A percentile compares a stretch with the other conserved stretches of the same genome.
These are phyloP conservation scores for Echites panduratus DNA, from an alignment of 257 asterid species.

Conservation along the genomic window DNA sequence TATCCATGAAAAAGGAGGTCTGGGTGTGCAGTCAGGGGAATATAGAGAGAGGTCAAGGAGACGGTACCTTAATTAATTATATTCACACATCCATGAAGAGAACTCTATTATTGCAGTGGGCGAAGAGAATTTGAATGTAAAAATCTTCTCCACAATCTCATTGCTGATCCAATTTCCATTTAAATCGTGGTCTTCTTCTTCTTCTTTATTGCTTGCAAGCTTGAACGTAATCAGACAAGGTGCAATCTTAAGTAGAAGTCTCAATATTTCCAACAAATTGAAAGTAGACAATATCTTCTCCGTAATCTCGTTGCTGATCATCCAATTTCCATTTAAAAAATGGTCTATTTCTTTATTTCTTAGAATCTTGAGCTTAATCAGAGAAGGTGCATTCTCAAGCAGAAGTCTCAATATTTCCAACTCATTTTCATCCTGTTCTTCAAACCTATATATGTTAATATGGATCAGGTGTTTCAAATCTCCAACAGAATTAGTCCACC, in stretches of 20 bases:
- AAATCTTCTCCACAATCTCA: too few relatives aligned
- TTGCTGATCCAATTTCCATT: too few relatives aligned
- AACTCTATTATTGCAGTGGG: too few relatives aligned
- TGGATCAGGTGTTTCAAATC: neutral
- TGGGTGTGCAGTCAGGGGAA: too few relatives aligned
- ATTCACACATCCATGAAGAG: too few relatives aligned
- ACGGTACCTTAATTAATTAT: too few relatives aligned
- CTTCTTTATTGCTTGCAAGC: neutral
- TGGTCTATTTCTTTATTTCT: neutral
- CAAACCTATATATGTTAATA: neutral
- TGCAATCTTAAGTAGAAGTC: neutral
- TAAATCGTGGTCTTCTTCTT: neutral
- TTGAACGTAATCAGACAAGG: neutral
- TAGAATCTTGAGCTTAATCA: neutral
- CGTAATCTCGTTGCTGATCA: too few relatives aligned
- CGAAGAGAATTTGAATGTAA: too few relatives aligned
- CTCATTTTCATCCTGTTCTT: neutral
- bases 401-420: neutral
- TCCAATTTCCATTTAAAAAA: too few relatives aligned
- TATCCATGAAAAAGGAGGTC: too few relatives aligned
- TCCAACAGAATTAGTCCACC: neutral
- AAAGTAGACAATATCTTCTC: too few relatives aligned
- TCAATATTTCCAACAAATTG: neutral
- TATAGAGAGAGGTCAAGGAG: too few relatives aligned
- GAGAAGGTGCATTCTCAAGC: neutral